Base-by-base conservation (phyloP, 805 yeast species). In the Priceomyces medius region DNA sequence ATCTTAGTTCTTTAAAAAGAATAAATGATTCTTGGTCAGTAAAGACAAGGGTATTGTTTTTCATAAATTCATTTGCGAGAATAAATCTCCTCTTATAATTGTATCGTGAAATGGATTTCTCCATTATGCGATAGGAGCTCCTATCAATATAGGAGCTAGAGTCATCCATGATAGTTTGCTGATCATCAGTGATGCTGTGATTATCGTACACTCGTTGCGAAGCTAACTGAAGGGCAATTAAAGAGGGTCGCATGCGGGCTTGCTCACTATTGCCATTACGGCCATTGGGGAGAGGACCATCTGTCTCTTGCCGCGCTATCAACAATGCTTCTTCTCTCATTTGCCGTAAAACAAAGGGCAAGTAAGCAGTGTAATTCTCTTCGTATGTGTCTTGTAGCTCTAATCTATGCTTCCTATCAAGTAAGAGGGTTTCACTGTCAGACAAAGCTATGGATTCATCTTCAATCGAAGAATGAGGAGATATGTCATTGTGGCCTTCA, bases 261-360 rank as follows among this genome's bases (percentile, higher is more conserved):
- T 12, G 16, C 13, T 36, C 36, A 23, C 31, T 27, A 16, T 31
- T 17, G 21, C 24, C 31, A 29, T 13, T 23, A 27, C 18, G 21
- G 12, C 24, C 16, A 18, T 12, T 7, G n/a, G n/a, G n/a, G n/a
- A n/a, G n/a, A 21, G 20, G 14, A 16, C 26, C 37, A 16, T 12
- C 24, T 7, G 31, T 18, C 16, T 32, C 31, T 12, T 20, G 24
- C 9, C 21, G 35, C 7, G 29, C 29, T 20, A 20, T n/a, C 33
- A 7, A n/a, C 24, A 26, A 18, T n/a, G 17, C 18, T 18, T 27
- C 50, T 14, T 56, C 26, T 19, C 72, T 52, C 35, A 54, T 36
- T 23, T 61, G 55, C 23, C 72, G 49, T n/a, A 66, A 36, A n/a
- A 68, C 47, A 49, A 46, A 70, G 4, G 75, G 75, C 6, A 66